Evolutionary conservation across 768 basidiomycete species (phyloP), one percentile per base, ranked within the genome.

Genomic region (Phaffia australis): DNA sequence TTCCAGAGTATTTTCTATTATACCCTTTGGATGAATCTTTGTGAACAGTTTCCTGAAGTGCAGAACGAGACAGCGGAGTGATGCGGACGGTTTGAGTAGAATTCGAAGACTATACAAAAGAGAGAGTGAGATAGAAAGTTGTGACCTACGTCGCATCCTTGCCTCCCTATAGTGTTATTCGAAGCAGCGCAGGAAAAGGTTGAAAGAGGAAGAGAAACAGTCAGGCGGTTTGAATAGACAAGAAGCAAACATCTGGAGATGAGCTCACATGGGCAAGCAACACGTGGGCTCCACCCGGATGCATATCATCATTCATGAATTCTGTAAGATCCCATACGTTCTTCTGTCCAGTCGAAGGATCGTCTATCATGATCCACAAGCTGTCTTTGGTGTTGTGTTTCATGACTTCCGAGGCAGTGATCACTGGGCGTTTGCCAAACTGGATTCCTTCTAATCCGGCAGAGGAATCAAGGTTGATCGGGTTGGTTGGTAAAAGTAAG

Each of bases 91-190:
- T 55, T 49, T 19, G 2, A 56, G 47, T 6, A 52, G 32, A 54
- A n/a, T 19, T 16, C 11, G n/a, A n/a, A n/a, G n/a, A n/a, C n/a
- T 18, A 29, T 55, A 47, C 19, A 15, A 21, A 27, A 19, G n/a
- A 18, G 50, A 14, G n/a, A 4, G 21, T 42, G 27, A 57, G 14
- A 19, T 29, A 23, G 32, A 50, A 9, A 25, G 19, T 14, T 23
- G 14, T 6, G n/a, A 71, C 75, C 70, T 58, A 75, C 74, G 77
- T 76, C 1, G 76, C 76, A 63, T 78, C 77, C 57, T 76, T 73
- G 3, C 77, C 77, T 29, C 76, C 73, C 56, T 77, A 72, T 3
- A 71, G 58, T 18, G 58, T 35, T 25, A 59, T 42, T 11, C 35
- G 11, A 42, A 42, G 35, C 35, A 4, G 35, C 35, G 35, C 35